Conservation (phyloP, 208 protist genomes). For the Naegleria gruberi region DNA sequence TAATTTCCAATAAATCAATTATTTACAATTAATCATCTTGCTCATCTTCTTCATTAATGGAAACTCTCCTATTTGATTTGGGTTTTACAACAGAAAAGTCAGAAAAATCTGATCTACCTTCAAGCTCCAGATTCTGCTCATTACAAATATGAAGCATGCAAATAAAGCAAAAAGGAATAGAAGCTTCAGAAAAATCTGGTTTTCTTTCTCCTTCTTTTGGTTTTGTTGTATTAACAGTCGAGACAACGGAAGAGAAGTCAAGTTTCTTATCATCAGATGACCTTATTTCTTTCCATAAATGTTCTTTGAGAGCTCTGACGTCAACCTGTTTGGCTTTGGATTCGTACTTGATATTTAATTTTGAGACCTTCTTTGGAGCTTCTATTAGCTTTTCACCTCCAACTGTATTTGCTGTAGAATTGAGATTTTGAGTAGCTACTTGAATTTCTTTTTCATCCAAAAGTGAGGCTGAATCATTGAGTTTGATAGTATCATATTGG, state of each 20-base stretch:
- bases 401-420: neutral
- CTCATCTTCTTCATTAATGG: too few relatives aligned
- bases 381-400: conserved; percentile 8
- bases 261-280: neutral
- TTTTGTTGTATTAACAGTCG: neutral
- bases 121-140: conserved; percentile 51
- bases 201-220: neutral
- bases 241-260: too few relatives aligned
- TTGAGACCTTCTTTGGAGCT: conserved; percentile 19
- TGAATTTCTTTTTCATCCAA: neutral
- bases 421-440: neutral
- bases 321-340: conserved; percentile 46
- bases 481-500: neutral
- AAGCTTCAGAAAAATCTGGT: conserved; percentile 14
- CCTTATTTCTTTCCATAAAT: conserved; percentile 35
- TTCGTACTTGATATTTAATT: conserved; percentile 36
- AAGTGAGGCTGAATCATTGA: neutral
- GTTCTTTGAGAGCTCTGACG: conserved; percentile 44
- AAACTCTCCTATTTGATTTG: too few relatives aligned
- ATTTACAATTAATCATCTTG: too few relatives aligned
- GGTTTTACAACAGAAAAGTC: neutral
- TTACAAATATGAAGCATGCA: conserved; percentile 70
- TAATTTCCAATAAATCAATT: too few relatives aligned
- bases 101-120: neutral
- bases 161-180: conserved; percentile 48